Conservation (phyloP, 2,329 filamentous ascomycete genomes). For the Aureobasidium pullulans region DNA sequence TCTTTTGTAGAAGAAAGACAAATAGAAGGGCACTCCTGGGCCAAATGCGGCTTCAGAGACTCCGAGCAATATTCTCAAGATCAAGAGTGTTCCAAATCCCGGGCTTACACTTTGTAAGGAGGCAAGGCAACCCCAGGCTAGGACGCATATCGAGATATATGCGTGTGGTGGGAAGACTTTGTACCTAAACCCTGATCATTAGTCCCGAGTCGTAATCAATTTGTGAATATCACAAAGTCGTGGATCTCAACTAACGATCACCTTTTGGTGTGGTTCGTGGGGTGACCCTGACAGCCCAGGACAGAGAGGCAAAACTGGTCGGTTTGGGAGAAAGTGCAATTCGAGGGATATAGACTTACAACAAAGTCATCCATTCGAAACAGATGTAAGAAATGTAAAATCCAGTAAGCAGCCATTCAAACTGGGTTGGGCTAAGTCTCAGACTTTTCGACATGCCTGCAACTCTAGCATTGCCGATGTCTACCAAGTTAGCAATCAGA, state of each 20-base stretch:
- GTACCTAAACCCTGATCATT: conserved; percentile 31
- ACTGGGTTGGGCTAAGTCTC: conserved; percentile 47
- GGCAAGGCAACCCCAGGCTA: conserved; percentile 72
- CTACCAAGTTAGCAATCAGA: not conserved
- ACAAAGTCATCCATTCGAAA: conserved; percentile 60
- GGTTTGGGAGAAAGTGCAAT: not conserved
- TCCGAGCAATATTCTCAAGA: conserved; percentile 54
- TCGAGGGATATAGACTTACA: conserved; percentile 29
- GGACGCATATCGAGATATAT: conserved; percentile 57
- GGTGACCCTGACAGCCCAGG: not conserved
- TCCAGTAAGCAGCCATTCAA: conserved; percentile 54
- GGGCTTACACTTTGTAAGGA: conserved; percentile 55
- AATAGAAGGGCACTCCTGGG: conserved; percentile 56
- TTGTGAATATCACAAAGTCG: too few species aligned
- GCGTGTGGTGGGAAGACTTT: conserved; percentile 53
- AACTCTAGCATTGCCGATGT: conserved; percentile 52
- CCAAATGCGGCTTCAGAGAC: conserved; percentile 56
- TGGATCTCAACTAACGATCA: not conserved
- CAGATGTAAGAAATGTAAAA: conserved; percentile 59
- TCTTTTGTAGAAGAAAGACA: conserved; percentile 56
- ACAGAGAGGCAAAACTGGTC: too few species aligned
- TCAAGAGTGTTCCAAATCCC: conserved; percentile 47
- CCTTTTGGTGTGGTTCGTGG: not conserved
- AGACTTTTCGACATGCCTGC: conserved; percentile 51
- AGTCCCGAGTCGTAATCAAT: not conserved